Evolutionary conservation across 2,329 filamentous ascomycete species (phyloP).

Genomic region (Dactylellina leptospora): DNA sequence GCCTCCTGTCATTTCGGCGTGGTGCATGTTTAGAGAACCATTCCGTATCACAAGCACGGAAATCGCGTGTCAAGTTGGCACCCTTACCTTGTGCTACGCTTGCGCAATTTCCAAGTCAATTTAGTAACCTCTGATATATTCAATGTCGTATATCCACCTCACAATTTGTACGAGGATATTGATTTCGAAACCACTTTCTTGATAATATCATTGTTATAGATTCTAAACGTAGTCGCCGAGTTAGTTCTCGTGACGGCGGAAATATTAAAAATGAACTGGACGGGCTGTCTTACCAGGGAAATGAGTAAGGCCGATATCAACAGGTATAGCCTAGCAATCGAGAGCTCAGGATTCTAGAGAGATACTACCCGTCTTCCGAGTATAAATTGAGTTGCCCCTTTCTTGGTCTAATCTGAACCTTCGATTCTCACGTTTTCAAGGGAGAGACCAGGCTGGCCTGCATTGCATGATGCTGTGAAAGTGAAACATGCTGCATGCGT

Average conservation of each 20-base stretch:
- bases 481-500: slow-evolving; percentile 8
- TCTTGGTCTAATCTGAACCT: slow-evolving; percentile 9
- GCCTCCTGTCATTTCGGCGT: slow-evolving; percentile 47
- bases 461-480: slow-evolving; percentile 38
- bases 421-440: neutral
- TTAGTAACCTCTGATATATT: neutral
- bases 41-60: slow-evolving; percentile 7
- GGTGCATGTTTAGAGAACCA: slow-evolving; percentile 21
- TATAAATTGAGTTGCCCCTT: slow-evolving; percentile 22
- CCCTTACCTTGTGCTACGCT: slow-evolving; percentile 14
- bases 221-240: too few relatives aligned
- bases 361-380: too few relatives aligned
- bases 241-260: too few relatives aligned
- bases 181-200: too few relatives aligned
- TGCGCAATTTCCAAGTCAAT: neutral
- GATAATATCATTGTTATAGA: too few relatives aligned
- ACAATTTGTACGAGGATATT: too few relatives aligned
- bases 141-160: neutral
- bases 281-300: too few relatives aligned
- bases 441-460: neutral
- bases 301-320: too few relatives aligned
- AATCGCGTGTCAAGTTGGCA: slow-evolving; percentile 42
- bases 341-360: neutral
- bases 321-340: neutral
- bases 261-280: too few relatives aligned